These are phyloP conservation scores for Malassezia sympodialis DNA, from an alignment of 1,284 basidiomycete genomes.

Conservation along the genomic window DNA sequence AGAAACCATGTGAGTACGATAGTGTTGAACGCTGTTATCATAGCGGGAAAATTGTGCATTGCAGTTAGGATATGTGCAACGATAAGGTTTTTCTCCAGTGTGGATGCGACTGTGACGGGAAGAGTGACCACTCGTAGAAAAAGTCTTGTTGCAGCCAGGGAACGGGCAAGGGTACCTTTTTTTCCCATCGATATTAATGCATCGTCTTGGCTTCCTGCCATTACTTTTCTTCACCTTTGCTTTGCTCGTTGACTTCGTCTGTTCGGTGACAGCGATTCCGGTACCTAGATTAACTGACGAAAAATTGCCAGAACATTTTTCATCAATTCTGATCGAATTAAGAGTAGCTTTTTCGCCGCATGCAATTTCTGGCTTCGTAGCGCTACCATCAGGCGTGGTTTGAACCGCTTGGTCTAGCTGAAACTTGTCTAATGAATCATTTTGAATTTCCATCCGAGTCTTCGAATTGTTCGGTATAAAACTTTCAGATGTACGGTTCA, in stretches of 20 bases:
- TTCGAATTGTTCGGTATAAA: not conserved
- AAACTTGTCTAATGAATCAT: not conserved
- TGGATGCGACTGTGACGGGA: constrained; percentile 68
- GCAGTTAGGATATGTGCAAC: constrained; percentile 46
- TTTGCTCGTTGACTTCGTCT: not conserved
- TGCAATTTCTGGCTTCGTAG: not conserved
- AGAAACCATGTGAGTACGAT: constrained; percentile 42
- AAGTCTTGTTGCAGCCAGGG: constrained; percentile 59
- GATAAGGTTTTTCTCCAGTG: constrained; percentile 51
- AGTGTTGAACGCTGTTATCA: constrained; percentile 47
- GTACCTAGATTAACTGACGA: not conserved
- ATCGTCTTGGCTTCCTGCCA: not conserved
- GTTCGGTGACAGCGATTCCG: not conserved
- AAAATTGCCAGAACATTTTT: not conserved
- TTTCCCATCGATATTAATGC: constrained; percentile 45
- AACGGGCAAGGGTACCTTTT: constrained; percentile 55
- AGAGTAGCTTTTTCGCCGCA: not conserved
- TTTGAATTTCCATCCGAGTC: not conserved
- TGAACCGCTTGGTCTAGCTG: not conserved
- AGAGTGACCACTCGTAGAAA: constrained; percentile 72
- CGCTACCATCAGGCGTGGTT: not conserved
- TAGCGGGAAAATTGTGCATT: constrained; percentile 46
- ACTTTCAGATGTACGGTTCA: not conserved
- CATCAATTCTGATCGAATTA: not conserved
- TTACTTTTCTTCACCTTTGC: not conserved